Percentiles rank a stretch among this genome's conserved stretches.
Conservation (phyloP, 176 grass and related monocot species). For the Lolium perenne region DNA sequence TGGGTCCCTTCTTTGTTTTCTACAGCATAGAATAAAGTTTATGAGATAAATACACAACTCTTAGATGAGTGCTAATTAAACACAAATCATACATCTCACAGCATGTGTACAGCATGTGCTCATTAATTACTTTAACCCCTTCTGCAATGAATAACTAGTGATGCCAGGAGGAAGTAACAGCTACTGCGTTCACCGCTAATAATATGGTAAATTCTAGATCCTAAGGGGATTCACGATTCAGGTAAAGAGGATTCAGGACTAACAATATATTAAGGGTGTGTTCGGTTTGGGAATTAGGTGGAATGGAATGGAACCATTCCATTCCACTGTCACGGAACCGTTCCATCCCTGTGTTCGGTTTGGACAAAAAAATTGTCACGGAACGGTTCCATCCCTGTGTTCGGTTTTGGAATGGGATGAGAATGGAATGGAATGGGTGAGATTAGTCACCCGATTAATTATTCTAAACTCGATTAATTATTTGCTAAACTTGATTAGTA, state of each 20-base stretch:
- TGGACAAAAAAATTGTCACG: too few relatives aligned
- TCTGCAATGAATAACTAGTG: neutral
- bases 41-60: neutral
- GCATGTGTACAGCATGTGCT: neutral
- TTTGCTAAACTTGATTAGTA: too few relatives aligned
- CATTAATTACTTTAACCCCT: neutral
- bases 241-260: neutral
- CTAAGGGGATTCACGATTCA: neutral
- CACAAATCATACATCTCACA: neutral
- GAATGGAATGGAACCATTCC: too few relatives aligned
- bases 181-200: neutral
- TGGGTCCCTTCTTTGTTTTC: slow-evolving; percentile 91
- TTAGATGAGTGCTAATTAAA: too few relatives aligned
- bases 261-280: neutral
- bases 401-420: too few relatives aligned
- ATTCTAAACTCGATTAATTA: too few relatives aligned
- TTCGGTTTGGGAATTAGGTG: too few relatives aligned
- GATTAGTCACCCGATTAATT: too few relatives aligned
- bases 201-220: neutral
- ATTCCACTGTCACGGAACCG: too few relatives aligned
- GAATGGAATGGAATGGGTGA: too few relatives aligned
- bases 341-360: too few relatives aligned
- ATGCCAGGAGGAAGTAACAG: neutral
- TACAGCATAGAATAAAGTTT: slow-evolving; percentile 30
- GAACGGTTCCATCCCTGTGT: too few relatives aligned